A percentile compares a stretch with the other conserved stretches of the same genome.
These are phyloP conservation scores for Leccinum subrobustum DNA, from an alignment of 1,284 basidiomycete genomes.

Conservation along the genomic window DNA sequence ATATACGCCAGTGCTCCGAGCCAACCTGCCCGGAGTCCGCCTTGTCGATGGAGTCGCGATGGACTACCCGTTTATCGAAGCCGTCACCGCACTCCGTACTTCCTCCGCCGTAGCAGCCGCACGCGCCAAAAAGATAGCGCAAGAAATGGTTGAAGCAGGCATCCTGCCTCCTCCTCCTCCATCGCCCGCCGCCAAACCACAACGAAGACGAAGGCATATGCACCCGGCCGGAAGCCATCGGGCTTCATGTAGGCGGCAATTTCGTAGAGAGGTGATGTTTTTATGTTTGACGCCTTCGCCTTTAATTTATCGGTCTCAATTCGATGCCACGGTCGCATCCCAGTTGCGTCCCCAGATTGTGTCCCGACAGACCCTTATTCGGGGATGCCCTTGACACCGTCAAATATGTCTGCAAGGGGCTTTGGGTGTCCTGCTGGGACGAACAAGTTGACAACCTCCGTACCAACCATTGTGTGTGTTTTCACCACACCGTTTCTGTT, in stretches of 20 bases:
- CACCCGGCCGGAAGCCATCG: conserved; percentile 77
- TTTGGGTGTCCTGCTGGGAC: conserved; percentile 86
- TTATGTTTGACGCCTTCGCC: background rate
- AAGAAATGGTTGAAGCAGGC: conserved; percentile 74
- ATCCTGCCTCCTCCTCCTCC: conserved; percentile 50
- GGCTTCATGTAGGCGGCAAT: conserved; percentile 83
- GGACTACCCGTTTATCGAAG: conserved; percentile 84
- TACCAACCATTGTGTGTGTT: conserved; percentile 84
- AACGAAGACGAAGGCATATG: conserved; percentile 69
- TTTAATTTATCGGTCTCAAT: background rate
- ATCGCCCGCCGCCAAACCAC: conserved; percentile 39
- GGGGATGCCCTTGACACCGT: conserved; percentile 85
- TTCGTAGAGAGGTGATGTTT: conserved; percentile 74
- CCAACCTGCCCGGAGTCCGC: conserved; percentile 53
- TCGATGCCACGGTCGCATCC: background rate
- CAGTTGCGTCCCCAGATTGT: conserved; percentile 50
- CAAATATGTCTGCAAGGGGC: conserved; percentile 95
- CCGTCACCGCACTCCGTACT: conserved; percentile 67
- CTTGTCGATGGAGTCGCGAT: conserved; percentile 75
- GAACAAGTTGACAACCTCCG: conserved; percentile 95
- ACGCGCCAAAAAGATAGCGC: conserved; percentile 62
- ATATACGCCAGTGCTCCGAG: conserved; percentile 12
- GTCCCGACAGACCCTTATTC: conserved; percentile 73
- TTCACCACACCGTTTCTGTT: background rate
- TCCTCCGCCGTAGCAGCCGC: conserved; percentile 72